Evolutionary conservation across 495 filamentous ascomycete species (phyloP), one percentile per base, ranked within the genome.

Genomic region (Penicillium riverlandense): DNA sequence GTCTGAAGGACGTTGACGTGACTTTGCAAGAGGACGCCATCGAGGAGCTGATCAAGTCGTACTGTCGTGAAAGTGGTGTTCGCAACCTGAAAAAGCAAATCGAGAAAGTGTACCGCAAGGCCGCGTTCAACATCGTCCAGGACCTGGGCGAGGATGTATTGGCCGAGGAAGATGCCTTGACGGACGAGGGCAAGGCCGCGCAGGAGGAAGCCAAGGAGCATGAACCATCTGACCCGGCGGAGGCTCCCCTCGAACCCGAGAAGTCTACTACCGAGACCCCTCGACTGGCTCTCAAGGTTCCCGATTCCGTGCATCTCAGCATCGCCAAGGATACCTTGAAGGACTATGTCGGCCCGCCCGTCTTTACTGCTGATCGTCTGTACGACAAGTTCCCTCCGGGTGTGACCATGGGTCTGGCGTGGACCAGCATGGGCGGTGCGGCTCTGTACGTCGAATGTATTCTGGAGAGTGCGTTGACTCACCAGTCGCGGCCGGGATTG

Each of bases 11-110:
- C 31, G 92, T 88, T 28, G 84, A 95, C 58, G 92, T 99, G 29
- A 70, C 70, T n/a, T 74, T 99, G 37, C 78, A 76, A 49, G 76
- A 89, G 51, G 80, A 84, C 27, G 94, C 90, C 4, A 94, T 99
- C 45, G 82, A 88, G 53, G 94, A 99, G 66, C 73, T 99, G 43
- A 99, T 97, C 75, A 96, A 97, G 64, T 94, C 85, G 10, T 99
- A 99, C 70, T 96, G 90, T 68, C 83, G 94, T 11, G 94, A 99
- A 63, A 90, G 86, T 38, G 94, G 94, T 50, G 94, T 99, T 16
- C 86, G 94, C 36, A 97, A 97, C 62, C 68, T 99, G 54, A 99
- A 99, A 75, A 97, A 99, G 72, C 91, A 97, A 59, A 99, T 99
- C 50, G 94, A 99, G 59, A 97, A 97, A 71, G 88, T 99, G 6